phyloP scores from a whole-genome alignment of 352 stramenopile species.

The Halophytophthora polymorphica region DNA sequence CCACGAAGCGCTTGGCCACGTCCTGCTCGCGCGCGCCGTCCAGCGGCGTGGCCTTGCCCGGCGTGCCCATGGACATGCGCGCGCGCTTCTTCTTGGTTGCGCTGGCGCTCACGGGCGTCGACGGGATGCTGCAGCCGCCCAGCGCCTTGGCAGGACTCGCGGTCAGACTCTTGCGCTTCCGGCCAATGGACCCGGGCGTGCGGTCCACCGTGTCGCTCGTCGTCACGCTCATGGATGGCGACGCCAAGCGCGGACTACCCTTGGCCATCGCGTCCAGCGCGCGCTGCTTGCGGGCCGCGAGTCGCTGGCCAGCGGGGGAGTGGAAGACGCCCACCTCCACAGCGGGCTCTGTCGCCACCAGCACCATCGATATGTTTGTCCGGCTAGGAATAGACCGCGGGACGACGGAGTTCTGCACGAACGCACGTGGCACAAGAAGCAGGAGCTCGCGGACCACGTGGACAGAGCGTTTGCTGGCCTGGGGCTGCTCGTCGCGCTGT shows the following conservation, averaged over 20 bases:
- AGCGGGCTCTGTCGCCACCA: constrained; percentile 12
- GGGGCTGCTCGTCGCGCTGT: too few species aligned
- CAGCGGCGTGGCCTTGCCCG: constrained; percentile 73
- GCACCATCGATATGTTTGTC: constrained; percentile 10
- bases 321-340: constrained; percentile 12
- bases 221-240: too few species aligned
- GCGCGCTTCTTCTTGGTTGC: constrained; percentile 51
- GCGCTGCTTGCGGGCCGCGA: neutral
- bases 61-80: constrained; percentile 59
- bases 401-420: too few species aligned
- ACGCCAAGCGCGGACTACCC: too few species aligned
- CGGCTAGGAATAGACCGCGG: constrained; percentile 1
- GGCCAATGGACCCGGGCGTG: constrained; percentile 8
- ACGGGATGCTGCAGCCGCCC: constrained; percentile 8
- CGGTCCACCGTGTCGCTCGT: neutral
- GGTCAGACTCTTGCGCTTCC: constrained; percentile 56
- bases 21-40: constrained; percentile 51
- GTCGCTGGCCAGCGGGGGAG: constrained; percentile 1
- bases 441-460: too few species aligned
- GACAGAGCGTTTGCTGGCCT: too few species aligned
- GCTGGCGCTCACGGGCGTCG: neutral
- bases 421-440: too few species aligned
- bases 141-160: constrained; percentile 25
- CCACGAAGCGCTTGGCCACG: constrained; percentile 71
- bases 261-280: neutral